These are phyloP conservation scores for Lactarius quietus DNA, from an alignment of 768 basidiomycete species.

Conservation along the genomic window DNA sequence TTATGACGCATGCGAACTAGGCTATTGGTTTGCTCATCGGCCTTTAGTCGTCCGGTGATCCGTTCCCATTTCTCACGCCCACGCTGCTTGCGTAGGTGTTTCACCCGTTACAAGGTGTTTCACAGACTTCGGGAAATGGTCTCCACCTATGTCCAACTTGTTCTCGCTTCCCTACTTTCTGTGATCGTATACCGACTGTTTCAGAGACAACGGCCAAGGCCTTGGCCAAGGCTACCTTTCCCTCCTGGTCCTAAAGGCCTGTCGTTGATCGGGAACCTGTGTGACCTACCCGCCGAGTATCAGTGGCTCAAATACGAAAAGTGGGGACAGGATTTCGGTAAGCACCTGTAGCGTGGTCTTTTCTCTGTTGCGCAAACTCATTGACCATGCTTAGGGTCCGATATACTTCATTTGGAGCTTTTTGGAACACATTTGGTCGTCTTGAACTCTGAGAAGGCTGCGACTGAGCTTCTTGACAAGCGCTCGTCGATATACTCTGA, in stretches of 20 bases:
- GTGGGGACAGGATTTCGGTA: conserved; percentile 28
- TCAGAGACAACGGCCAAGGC: background rate
- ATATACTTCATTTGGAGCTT: conserved; percentile 30
- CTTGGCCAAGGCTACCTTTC: conserved; percentile 2
- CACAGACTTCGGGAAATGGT: background rate
- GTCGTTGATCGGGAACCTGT: conserved; percentile 28
- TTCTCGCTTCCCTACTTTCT: background rate
- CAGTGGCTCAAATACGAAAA: conserved; percentile 23
- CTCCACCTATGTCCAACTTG: background rate
- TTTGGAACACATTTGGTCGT: conserved; percentile 30
- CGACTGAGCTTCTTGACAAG: conserved; percentile 33
- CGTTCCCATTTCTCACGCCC: background rate
- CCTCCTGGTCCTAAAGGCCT: conserved; percentile 28
- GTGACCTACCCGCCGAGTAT: conserved; percentile 25
- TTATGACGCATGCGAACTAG: no score
- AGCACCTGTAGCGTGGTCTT: background rate
- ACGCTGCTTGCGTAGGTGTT: background rate
- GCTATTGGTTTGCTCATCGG: no score
- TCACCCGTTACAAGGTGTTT: no score
- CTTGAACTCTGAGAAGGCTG: conserved; percentile 32
- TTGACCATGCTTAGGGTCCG: conserved; percentile 24
- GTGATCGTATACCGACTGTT: background rate
- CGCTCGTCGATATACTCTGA: conserved; percentile 33
- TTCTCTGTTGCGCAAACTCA: background rate
- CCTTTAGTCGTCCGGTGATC: no score